A percentile compares a stretch with the other conserved stretches of the same genome.
Conservation (phyloP, 345 rosid species). For the Aquilaria malaccensis region DNA sequence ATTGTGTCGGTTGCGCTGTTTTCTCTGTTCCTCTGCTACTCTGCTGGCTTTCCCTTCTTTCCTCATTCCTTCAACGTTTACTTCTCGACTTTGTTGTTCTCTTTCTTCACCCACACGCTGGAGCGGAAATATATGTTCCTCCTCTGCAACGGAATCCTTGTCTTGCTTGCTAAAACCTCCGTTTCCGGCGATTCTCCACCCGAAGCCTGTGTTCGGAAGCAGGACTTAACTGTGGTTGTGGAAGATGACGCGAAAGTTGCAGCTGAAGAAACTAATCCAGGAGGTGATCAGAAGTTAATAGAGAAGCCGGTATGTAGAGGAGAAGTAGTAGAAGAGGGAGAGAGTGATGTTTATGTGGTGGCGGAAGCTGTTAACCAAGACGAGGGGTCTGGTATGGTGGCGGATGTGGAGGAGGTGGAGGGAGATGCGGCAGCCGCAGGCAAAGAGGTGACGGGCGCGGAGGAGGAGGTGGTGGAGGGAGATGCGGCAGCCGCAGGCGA, state of each 20-base stretch:
- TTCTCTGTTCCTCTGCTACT: constrained; percentile 28
- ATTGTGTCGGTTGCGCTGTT: constrained; percentile 20
- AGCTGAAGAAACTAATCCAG: too few relatives aligned
- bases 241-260: too few relatives aligned
- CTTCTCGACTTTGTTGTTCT: constrained; percentile 30
- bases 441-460: constrained; percentile 28
- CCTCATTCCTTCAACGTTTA: constrained; percentile 26
- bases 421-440: neutral
- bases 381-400: constrained; percentile 6
- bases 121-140: constrained; percentile 55
- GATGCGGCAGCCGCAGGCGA: neutral
- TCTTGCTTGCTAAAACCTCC: constrained; percentile 30
- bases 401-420: constrained; percentile 3
- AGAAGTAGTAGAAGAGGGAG: constrained; percentile 9
- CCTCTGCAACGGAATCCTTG: constrained; percentile 50
- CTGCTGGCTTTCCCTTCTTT: constrained; percentile 21
- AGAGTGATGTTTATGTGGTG: neutral
- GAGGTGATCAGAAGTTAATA: neutral
- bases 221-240: neutral
- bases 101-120: constrained; percentile 24
- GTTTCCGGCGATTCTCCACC: constrained; percentile 6
- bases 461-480: constrained; percentile 8
- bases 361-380: neutral
- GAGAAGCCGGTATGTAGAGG: constrained; percentile 2
- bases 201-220: neutral